Evolutionary conservation across 2,329 filamentous ascomycete species (phyloP), one percentile per base, ranked within the genome.

Genomic region (Colletotrichum lupini): DNA sequence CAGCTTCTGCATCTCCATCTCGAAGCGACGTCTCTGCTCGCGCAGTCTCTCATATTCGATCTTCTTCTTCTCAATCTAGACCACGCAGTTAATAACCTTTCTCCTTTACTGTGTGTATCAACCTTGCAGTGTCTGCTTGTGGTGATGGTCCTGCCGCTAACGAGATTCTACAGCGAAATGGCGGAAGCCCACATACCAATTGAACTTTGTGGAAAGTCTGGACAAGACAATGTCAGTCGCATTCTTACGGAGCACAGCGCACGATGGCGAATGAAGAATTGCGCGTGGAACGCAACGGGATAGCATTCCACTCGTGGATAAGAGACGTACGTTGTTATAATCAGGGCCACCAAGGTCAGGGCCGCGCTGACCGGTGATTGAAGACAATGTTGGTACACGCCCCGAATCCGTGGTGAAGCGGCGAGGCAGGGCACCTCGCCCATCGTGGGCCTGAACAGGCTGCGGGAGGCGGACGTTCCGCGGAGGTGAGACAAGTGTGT

Each of bases 361-460:
- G 49, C 81, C 82, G 75, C 87, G 87, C 77, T 86, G 85, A 59
- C 84, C 82, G 52, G 88, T 87, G 80, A 95, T 85, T 74, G 90
- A 89, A 71, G 88, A 90, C 83, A 94, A 86, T 81, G 93, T 94
- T 82, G 93, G 93, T 84, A 96, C 87, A 88, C 95, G 89, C 84
- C 94, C 89, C 85, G 94, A 92, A 85, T 98, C 97, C 71, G 95
- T 97, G 76, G 96, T 98, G 85, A 98, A 98, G 81, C 96, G 93
- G 80, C 96, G 92, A 83, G 95, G 94, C 81, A 98, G 88, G 78
- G 92, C 92, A 75, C 91, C 90, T 83, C 95, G 92, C 76, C 90
- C 89, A 80, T 97, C 94, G 82, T 91, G 89, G 76, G 89, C 82
- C 72, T 72, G 74, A 74, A 86, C 82, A 69, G 89, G 87, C 76